Evolutionary conservation across 164 flowering plant genomes (phyloP).

Genomic region (Vitis riparia): DNA sequence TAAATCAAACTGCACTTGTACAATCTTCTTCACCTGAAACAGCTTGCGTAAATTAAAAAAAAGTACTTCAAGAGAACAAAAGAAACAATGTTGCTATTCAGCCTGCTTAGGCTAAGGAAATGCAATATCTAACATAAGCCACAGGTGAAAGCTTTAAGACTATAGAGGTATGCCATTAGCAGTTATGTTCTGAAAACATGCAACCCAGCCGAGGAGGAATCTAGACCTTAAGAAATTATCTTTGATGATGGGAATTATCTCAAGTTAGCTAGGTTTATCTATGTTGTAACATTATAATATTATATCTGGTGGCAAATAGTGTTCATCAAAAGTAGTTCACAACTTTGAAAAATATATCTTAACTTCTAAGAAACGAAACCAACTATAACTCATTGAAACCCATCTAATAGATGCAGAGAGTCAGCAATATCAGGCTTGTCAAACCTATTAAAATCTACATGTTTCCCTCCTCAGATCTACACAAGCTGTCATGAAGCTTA

Average conservation of each 20-base stretch:
- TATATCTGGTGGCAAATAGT: neutral
- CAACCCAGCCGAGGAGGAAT: neutral
- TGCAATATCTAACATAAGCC: neutral
- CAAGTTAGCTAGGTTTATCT: neutral
- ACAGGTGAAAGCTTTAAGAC: neutral
- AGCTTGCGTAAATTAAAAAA: slow-evolving; percentile 1
- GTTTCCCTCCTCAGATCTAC: neutral
- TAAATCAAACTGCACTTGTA: slow-evolving; percentile 57
- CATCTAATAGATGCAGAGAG: neutral
- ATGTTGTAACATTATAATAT: neutral
- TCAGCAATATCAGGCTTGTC: neutral
- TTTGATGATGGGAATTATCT: neutral
- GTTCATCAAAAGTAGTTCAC: neutral
- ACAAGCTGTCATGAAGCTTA: slow-evolving; percentile 16
- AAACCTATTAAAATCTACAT: neutral
- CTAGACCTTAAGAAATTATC: neutral
- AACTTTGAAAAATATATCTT: neutral
- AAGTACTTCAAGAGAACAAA: too few species aligned
- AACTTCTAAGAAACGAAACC: neutral
- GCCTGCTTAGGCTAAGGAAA: neutral
- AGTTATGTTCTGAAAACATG: neutral
- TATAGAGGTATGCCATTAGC: neutral
- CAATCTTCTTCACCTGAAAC: slow-evolving; percentile 73
- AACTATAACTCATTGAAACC: neutral
- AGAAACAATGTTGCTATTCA: neutral